Base-by-base conservation (phyloP, 75 land plant genomes). In the Picea glauca region DNA sequence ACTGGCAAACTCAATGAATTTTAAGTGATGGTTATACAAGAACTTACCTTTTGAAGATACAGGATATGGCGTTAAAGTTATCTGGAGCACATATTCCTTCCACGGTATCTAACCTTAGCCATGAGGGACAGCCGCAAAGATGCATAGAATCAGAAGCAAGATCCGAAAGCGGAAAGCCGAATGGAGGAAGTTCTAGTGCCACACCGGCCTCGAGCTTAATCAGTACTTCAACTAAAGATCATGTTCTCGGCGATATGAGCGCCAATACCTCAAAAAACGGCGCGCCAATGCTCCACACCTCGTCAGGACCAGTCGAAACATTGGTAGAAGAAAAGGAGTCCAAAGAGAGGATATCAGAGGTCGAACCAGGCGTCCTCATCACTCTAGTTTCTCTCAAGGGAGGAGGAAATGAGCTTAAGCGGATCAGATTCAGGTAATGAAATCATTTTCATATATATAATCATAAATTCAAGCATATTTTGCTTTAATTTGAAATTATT, bases 311-410 rank as follows among this genome's bases (percentile, higher is more conserved):
- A 23, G 74, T 40, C 38, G 30, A 72, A 64, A 66, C 58, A n/a
- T 35, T 80, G 18, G 81, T 83, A 17, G 54, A 84, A 77, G 86
- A 82, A 78, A 91, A 88, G 59, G 95, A 87, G 78, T 65, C 78
- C n/a, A 87, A 85, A 79, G 99, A 94, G 74, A 94, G 98, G 99
- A 87, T 94, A 46, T 93, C 98, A 0, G 98, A 96, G 78, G 93
- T 96, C 59, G 99, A 96, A 85, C 99, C 98, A 13, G 99, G 99
- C 13, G 95, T 96, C 54, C 81, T 92, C 67, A 94, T 96, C 80
- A 96, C 98, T 31, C 90, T 96, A 79, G 77, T 94, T 74, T 83
- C 99, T 17, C 63, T 94, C 72, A 85, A 88, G 1, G 84, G 80
- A 38, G 99, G 98, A 46, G 89, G 90, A 26, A 96, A 96, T 74